phyloP scores from a whole-genome alignment of 345 rosid genomes.

The Rhizophora apiculata region DNA sequence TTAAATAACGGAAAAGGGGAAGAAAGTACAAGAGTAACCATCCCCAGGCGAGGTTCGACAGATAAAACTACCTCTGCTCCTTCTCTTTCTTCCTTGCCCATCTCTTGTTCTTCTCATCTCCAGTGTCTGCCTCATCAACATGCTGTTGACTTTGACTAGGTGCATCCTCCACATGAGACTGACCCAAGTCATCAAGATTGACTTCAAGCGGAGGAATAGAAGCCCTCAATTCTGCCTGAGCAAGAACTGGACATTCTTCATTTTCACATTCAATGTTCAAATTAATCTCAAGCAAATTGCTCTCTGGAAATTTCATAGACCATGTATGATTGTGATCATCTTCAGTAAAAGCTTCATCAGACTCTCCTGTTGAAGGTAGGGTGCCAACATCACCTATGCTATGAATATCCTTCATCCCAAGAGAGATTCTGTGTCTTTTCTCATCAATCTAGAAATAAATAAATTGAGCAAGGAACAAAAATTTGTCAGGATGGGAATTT shows the following conservation, averaged over 20 bases:
- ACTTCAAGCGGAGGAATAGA: slow-evolving; percentile 82
- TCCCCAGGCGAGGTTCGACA: neutral
- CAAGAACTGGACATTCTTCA: slow-evolving; percentile 45
- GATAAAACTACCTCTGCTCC: slow-evolving; percentile 56
- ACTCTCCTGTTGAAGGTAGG: slow-evolving; percentile 33
- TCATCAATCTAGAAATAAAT: slow-evolving; percentile 51
- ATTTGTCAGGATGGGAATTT: neutral
- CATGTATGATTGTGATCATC: slow-evolving; percentile 23
- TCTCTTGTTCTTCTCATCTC: slow-evolving; percentile 50
- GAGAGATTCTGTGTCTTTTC: slow-evolving; percentile 76
- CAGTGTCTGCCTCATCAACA: slow-evolving; percentile 20
- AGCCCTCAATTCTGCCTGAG: slow-evolving; percentile 70
- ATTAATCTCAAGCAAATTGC: slow-evolving; percentile 23
- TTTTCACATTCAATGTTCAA: slow-evolving; percentile 37
- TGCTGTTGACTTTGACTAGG: slow-evolving; percentile 35
- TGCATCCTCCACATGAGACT: slow-evolving; percentile 30
- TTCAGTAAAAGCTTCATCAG: slow-evolving; percentile 42
- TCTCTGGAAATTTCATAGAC: slow-evolving; percentile 16
- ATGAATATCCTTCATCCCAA: slow-evolving; percentile 76
- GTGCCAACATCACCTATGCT: slow-evolving; percentile 30
- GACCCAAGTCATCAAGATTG: slow-evolving; percentile 64
- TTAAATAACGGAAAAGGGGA: neutral
- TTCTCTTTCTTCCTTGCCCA: slow-evolving; percentile 56
- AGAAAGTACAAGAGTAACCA: neutral
- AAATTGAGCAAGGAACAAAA: slow-evolving; percentile 2